Conservation (phyloP, 345 rosid genomes). For the Nasturtium officinale region DNA sequence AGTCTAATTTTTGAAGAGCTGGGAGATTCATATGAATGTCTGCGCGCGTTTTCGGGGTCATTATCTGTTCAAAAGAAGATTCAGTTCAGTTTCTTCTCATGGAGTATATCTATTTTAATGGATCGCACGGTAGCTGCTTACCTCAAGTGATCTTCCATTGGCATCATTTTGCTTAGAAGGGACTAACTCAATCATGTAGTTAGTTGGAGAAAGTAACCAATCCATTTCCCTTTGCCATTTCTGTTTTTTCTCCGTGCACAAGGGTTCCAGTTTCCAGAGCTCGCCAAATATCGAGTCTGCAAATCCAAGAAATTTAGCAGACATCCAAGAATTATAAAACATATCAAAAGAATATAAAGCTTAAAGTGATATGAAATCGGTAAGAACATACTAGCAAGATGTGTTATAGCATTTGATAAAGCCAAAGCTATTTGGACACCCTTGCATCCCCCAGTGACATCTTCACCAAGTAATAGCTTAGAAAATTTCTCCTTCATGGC, state of each 20-base stretch:
- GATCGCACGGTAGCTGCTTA: slow-evolving; percentile 25
- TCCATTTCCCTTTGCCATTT: slow-evolving; percentile 94
- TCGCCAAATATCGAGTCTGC: slow-evolving; percentile 92
- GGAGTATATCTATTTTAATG: neutral
- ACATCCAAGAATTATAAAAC: neutral
- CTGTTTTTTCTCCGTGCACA: slow-evolving; percentile 69
- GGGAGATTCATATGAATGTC: slow-evolving; percentile 96
- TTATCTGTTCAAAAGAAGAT: slow-evolving; percentile 61
- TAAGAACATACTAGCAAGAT: slow-evolving; percentile 73
- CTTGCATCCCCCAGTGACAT: slow-evolving; percentile 73
- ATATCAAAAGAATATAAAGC: slow-evolving; percentile 15
- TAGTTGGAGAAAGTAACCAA: slow-evolving; percentile 93
- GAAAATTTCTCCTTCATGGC: slow-evolving; percentile 85
- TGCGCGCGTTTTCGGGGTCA: slow-evolving; percentile 91
- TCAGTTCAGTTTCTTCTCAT: slow-evolving; percentile 31
- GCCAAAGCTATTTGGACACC: slow-evolving; percentile 78
- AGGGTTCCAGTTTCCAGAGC: slow-evolving; percentile 92
- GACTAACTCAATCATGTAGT: slow-evolving; percentile 93
- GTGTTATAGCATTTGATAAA: slow-evolving; percentile 81
- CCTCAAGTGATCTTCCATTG: slow-evolving; percentile 85
- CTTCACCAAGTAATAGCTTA: slow-evolving; percentile 82
- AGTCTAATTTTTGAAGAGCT: slow-evolving; percentile 88
- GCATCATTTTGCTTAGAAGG: slow-evolving; percentile 89
- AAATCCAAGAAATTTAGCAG: slow-evolving; percentile 28
- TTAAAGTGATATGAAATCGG: neutral